Percentiles rank a stretch among this genome's conserved stretches.
These are phyloP conservation scores for Verticillium klebahnii DNA, from an alignment of 2,329 filamentous ascomycete species.

Conservation along the genomic window DNA sequence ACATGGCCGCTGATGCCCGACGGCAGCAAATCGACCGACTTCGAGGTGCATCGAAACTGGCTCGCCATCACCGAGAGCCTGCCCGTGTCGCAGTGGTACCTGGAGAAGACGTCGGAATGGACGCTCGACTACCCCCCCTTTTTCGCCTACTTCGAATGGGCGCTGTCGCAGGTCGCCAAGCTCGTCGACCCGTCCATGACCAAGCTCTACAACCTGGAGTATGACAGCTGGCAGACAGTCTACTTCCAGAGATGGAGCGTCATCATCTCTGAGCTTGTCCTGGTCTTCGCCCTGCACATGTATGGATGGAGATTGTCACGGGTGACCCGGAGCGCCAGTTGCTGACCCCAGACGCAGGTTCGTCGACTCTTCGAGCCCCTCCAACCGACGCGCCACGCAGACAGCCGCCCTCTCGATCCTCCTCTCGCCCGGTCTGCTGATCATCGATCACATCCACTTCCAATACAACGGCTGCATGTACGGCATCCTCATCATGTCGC, in stretches of 20 bases:
- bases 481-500: conserved; percentile 79
- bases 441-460: conserved; percentile 98
- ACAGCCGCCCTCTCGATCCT: conserved; percentile 84
- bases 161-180: conserved; percentile 74
- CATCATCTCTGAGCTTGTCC: conserved; percentile 75
- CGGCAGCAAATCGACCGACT: conserved; percentile 92
- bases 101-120: conserved; percentile 98
- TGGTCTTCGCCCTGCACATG: conserved; percentile 78
- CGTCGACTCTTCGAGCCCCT: conserved; percentile 63
- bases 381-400: conserved; percentile 72
- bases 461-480: conserved; percentile 99
- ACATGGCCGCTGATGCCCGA: conserved; percentile 11
- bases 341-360: conserved; percentile 46
- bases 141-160: conserved; percentile 96
- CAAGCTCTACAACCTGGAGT: conserved; percentile 71
- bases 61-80: conserved; percentile 91
- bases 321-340: neutral
- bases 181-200: conserved; percentile 80
- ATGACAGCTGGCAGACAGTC: conserved; percentile 89
- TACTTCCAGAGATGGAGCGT: conserved; percentile 93
- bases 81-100: conserved; percentile 87
- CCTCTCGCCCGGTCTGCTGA: conserved; percentile 85
- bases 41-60: conserved; percentile 99
- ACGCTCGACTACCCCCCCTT: conserved; percentile 98
- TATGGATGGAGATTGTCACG: conserved; percentile 26